phyloP scores from a whole-genome alignment of 2,329 filamentous ascomycete species.

The Biscogniauxia sp. region DNA sequence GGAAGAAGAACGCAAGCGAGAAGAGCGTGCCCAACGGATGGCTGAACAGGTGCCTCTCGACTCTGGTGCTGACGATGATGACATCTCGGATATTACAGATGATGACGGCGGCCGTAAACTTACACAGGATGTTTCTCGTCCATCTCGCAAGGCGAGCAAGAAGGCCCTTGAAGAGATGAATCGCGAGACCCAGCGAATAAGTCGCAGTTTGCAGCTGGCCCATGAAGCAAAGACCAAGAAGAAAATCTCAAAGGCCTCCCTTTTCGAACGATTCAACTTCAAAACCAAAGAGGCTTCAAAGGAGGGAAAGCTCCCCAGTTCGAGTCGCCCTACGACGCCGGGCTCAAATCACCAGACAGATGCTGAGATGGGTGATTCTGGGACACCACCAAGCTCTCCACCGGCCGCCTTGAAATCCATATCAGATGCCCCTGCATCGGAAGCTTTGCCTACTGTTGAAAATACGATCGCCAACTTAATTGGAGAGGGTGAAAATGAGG shows the following conservation, averaged over 20 bases:
- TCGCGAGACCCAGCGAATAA: constrained; percentile 88
- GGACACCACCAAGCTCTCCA: constrained; percentile 73
- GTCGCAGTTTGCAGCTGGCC: constrained; percentile 83
- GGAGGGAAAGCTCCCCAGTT: constrained; percentile 45
- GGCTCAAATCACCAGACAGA: constrained; percentile 46
- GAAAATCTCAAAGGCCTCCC: constrained; percentile 78
- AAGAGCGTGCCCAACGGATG: constrained; percentile 41
- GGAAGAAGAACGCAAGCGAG: constrained; percentile 48
- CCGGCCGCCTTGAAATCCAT: constrained; percentile 37
- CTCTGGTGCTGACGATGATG: constrained; percentile 52
- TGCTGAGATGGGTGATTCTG: constrained; percentile 48
- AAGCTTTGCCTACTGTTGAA: constrained; percentile 6
- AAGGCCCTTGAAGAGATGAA: constrained; percentile 95
- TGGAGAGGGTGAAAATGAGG: constrained; percentile 29
- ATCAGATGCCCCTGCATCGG: constrained; percentile 4
- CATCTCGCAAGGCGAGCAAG: constrained; percentile 84
- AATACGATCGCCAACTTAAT: constrained; percentile 1
- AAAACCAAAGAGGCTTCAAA: constrained; percentile 41
- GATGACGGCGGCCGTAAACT: constrained; percentile 63
- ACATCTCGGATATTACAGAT: constrained; percentile 57
- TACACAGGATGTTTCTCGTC: constrained; percentile 64
- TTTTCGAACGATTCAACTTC: constrained; percentile 84
- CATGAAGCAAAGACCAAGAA: constrained; percentile 90
- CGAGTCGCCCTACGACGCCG: constrained; percentile 53
- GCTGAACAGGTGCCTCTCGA: constrained; percentile 40